Evolutionary conservation across 2,329 filamentous ascomycete species (phyloP), one percentile per base, ranked within the genome.

Genomic region (Penicillium crustosum): DNA sequence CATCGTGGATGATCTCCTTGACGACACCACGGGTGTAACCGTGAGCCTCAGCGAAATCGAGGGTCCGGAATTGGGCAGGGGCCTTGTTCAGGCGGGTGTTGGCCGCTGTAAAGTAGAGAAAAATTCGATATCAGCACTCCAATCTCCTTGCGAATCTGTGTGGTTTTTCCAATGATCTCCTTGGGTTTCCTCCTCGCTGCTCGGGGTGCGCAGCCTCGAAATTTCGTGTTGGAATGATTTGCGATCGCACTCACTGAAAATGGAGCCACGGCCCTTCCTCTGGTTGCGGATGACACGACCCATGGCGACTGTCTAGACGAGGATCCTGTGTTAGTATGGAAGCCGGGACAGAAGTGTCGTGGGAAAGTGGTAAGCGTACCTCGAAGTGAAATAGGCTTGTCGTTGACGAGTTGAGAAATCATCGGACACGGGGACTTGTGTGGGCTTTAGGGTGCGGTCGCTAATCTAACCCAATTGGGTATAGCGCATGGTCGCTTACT

Each of bases 1-100:
- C 87, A 83, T 99, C 94, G 88, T 99, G 94, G 82, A 99, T 90
- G 82, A 97, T 97, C 77, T 97, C 91, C 88, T 94, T 96, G 78
- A 99, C 93, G 68, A 97, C 87, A 82, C 94, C 94, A 73, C 94
- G 91, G 77, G 96, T 84, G 85, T 99, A 99, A 75, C 94, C 94
- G 87, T 97, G 93, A 78, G 91, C 88, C 85, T 97, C 93, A 79
- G 92, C 88, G 81, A 86, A 99, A 81, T 99, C 94, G 86, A 97
- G 90, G 73, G 86, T 91, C 82, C 94, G 86, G 89, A 99, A 97
- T 83, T 96, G 90, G 77, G 93, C 91, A 68, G 91, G 90, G 66
- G 89, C 87, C 88, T 97, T 97, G 85, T 94, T 93, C 77, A 97
- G 87, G 82, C 90, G 89, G 82, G 89, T 92, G 83, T 90, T 86